A percentile compares a stretch with the other conserved stretches of the same genome.
Evolutionary conservation across 75 land plant genomes (phyloP).

Genomic region (Selaginella tamariscina): DNA sequence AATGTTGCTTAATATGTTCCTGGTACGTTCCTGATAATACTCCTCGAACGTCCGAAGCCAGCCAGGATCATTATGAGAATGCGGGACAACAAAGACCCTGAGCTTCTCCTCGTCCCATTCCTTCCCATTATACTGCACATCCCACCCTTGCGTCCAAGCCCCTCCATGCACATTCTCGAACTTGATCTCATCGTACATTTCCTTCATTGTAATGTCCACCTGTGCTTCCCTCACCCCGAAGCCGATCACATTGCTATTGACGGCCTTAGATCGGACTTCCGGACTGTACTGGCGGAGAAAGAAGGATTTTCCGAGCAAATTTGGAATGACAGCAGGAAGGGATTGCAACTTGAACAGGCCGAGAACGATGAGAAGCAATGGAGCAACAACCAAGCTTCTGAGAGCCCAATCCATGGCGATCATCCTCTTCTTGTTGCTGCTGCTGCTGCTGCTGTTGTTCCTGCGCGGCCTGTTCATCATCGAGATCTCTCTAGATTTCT

Average conservation of each 20-base stretch:
- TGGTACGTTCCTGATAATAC: slow-evolving; percentile 65
- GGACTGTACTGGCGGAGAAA: not conserved
- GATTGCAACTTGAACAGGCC: not conserved
- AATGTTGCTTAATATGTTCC: slow-evolving; percentile 63
- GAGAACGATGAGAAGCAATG: not conserved
- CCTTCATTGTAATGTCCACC: slow-evolving; percentile 77
- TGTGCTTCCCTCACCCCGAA: slow-evolving; percentile 22
- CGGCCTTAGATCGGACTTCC: not conserved
- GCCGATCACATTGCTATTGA: no score
- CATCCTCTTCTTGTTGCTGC: not conserved
- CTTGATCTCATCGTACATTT: slow-evolving; percentile 65
- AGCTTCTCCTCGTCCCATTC: slow-evolving; percentile 85
- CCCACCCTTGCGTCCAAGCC: slow-evolving; percentile 96
- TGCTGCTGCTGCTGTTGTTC: no score
- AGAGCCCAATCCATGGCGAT: not conserved
- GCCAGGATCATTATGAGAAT: slow-evolving; percentile 97
- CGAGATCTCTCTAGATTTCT: no score
- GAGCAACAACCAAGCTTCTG: not conserved
- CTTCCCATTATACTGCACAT: slow-evolving; percentile 48
- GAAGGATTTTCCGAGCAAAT: not conserved
- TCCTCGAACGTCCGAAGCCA: slow-evolving; percentile 94
- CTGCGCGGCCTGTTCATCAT: no score
- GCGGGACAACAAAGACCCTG: slow-evolving; percentile 94
- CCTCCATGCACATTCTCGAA: slow-evolving; percentile 81
- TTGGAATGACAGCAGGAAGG: not conserved